Evolutionary conservation across 2,329 filamentous ascomycete species (phyloP).

Genomic region (Ascomycota sp.): DNA sequence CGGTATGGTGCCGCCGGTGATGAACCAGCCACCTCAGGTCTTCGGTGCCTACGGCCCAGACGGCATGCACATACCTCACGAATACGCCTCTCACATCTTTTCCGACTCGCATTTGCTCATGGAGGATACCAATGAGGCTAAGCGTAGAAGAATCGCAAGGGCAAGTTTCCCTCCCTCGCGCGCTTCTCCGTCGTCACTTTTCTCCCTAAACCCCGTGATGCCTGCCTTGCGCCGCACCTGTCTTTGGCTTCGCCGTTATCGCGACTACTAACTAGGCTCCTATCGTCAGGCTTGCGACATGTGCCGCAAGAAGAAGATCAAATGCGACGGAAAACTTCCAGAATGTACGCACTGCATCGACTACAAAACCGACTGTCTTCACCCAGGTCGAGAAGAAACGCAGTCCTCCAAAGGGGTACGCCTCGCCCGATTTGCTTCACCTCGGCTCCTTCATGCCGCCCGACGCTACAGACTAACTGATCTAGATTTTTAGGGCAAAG

Average conservation of each 20-base stretch:
- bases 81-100: slow-evolving; percentile 39
- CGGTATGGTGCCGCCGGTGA: slow-evolving; percentile 32
- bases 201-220: background rate
- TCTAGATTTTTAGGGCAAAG: slow-evolving; percentile 47
- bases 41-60: slow-evolving; percentile 44
- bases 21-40: slow-evolving; percentile 48
- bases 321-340: slow-evolving; percentile 91
- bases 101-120: slow-evolving; percentile 33
- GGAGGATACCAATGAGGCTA: slow-evolving; percentile 59
- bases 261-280: background rate
- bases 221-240: too few species aligned
- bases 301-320: slow-evolving; percentile 94
- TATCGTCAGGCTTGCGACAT: slow-evolving; percentile 74
- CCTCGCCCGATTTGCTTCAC: background rate
- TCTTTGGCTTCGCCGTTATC: background rate
- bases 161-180: slow-evolving; percentile 26
- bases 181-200: too few species aligned
- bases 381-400: slow-evolving; percentile 98
- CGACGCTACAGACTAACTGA: slow-evolving; percentile 4
- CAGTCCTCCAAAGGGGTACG: slow-evolving; percentile 83
- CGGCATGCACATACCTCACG: slow-evolving; percentile 34
- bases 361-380: slow-evolving; percentile 95
- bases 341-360: slow-evolving; percentile 91
- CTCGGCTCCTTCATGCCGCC: background rate
- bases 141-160: slow-evolving; percentile 72